Evolutionary conservation across 306 rosid species (phyloP).

Genomic region (Quercus cerris): DNA sequence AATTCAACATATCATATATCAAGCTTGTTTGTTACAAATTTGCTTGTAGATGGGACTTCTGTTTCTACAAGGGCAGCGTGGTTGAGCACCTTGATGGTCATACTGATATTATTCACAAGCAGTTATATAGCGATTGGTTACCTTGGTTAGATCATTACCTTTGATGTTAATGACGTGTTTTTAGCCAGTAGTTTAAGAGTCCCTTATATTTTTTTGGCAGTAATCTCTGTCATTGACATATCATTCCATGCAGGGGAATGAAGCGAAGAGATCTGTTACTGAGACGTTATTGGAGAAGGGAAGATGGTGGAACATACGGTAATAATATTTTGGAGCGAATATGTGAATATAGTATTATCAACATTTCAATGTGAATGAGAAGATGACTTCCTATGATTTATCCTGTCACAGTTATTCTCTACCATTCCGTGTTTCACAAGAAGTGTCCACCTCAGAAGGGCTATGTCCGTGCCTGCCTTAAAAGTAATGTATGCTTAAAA

Average conservation of each 20-base stretch:
- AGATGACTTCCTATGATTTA: not conserved
- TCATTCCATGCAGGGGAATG: slow-evolving; percentile 67
- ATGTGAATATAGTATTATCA: not conserved
- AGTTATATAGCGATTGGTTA: slow-evolving; percentile 70
- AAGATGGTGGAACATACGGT: slow-evolving; percentile 96
- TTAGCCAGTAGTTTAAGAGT: not conserved
- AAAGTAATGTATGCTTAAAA: slow-evolving; percentile 75
- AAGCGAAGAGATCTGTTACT: slow-evolving; percentile 69
- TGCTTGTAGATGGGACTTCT: slow-evolving; percentile 88
- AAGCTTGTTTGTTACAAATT: not conserved
- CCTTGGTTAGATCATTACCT: slow-evolving; percentile 59
- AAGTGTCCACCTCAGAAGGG: slow-evolving; percentile 67
- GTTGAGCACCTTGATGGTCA: slow-evolving; percentile 92
- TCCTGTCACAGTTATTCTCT: slow-evolving; percentile 61
- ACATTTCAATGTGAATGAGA: not conserved
- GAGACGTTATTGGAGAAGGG: slow-evolving; percentile 93
- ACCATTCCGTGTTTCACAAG: slow-evolving; percentile 73
- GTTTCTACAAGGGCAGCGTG: slow-evolving; percentile 57
- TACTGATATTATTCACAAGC: slow-evolving; percentile 75
- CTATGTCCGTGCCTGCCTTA: slow-evolving; percentile 86
- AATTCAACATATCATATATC: not conserved
- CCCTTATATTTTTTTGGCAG: not conserved
- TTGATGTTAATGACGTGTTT: not conserved
- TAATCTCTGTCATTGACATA: slow-evolving; percentile 23
- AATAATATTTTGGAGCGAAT: slow-evolving; percentile 9